Evolutionary conservation across 768 basidiomycete species (phyloP), one percentile per base, ranked within the genome.

Genomic region (Grammothele lineata): DNA sequence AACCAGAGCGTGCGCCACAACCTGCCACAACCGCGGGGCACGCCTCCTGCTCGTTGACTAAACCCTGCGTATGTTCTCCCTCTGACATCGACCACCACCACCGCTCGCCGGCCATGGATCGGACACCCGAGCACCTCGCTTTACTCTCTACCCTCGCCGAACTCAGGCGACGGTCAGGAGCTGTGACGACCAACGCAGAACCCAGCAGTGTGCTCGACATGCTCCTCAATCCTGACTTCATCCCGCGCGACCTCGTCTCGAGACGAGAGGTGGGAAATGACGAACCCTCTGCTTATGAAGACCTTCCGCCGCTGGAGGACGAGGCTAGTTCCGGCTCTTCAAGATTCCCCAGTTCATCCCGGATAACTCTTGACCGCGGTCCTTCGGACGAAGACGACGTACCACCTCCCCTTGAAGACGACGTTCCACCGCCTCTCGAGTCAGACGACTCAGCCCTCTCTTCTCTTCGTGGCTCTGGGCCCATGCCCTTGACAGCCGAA

Each of bases 301-400:
- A 52, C 24, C 41, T 52, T 21, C 45, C 50, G 32, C 19, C 50
- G 12, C 38, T 52, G 8, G 50, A 52, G 25, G 41, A 52, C 19
- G 50, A 46, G 9, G 23, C 33, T 7, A 18, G 19, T 11, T 26
- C 25, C 15, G 30, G 27, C 21, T 23, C 33, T 11, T 27, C 34
- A 14, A 21, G n/a, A n/a, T n/a, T n/a, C n/a, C n/a, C n/a, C n/a
- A n/a, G n/a, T n/a, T n/a, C n/a, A n/a, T n/a, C n/a, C n/a, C n/a
- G n/a, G n/a, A n/a, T n/a, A n/a, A n/a, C n/a, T n/a, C n/a, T n/a
- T n/a, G n/a, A n/a, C n/a, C n/a, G n/a, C n/a, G n/a, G n/a, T 32
- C 30, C 30, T 32, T 15, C 30, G 30, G 9, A 9, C 8, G 30
- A 32, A 32, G 30, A 32, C 30, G 9, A 32, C 15, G 30, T 32